Conservation (phyloP, 2,329 filamentous ascomycete genomes). For the Hymenoscyphus fructigenus region DNA sequence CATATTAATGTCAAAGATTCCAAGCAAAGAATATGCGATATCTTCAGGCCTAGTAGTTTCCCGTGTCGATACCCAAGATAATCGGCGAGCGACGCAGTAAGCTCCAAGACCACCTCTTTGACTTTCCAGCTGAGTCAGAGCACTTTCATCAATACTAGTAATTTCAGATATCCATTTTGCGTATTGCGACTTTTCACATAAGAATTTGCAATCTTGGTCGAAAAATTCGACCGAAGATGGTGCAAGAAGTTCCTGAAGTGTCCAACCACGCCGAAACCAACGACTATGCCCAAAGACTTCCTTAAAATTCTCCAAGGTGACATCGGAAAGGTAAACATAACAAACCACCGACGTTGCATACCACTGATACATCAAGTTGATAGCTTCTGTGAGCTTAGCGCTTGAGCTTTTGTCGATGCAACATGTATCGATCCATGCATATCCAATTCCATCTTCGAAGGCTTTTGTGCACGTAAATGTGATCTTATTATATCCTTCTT, state of each 20-base stretch:
- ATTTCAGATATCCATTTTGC: not conserved
- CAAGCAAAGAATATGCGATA: slow-evolving; percentile 7
- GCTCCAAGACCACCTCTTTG: not conserved
- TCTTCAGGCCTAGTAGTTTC: slow-evolving; percentile 7
- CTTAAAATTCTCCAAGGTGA: not conserved
- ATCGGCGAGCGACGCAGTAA: not conserved
- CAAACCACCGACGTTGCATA: not conserved
- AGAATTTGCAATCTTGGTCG: not conserved
- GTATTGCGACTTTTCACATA: too few species aligned
- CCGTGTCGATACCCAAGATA: slow-evolving; percentile 6
- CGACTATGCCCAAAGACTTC: not conserved
- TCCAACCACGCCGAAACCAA: slow-evolving; percentile 2
- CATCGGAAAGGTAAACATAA: slow-evolving; percentile 3
- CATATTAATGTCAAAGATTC: slow-evolving; percentile 9
- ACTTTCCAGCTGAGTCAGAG: not conserved
- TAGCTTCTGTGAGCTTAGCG: not conserved
- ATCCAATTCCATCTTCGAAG: not conserved
- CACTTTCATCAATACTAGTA: not conserved
- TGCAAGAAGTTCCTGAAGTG: slow-evolving; percentile 6
- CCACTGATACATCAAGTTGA: not conserved
- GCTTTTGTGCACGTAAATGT: not conserved
- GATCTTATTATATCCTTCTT: slow-evolving; percentile 1
- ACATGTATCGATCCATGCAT: slow-evolving; percentile 6
- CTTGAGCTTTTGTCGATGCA: slow-evolving; percentile 4
- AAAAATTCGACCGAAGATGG: not conserved